Conservation (phyloP, 495 filamentous ascomycete genomes). For the Talaromyces borbonicus region DNA sequence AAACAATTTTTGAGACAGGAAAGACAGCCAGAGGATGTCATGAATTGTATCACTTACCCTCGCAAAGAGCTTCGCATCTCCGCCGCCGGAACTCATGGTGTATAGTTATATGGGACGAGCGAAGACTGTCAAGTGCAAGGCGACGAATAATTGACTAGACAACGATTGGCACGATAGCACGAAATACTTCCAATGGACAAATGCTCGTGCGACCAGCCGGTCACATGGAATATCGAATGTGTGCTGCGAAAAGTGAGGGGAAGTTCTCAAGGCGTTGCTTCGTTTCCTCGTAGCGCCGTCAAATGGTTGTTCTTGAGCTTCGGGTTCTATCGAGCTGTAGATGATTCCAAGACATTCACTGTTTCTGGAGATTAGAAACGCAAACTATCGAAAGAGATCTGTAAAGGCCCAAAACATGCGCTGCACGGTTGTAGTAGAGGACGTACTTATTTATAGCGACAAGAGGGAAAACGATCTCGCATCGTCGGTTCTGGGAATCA, state of each 20-base stretch:
- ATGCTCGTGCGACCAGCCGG: background rate
- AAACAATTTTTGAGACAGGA: slow-evolving; percentile 36
- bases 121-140: background rate
- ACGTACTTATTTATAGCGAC: too few species aligned
- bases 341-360: too few species aligned
- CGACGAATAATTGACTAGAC: too few species aligned
- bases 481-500: too few species aligned
- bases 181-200: background rate
- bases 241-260: background rate
- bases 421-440: too few species aligned
- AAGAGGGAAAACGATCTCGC: too few species aligned
- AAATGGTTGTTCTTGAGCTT: background rate
- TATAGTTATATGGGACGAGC: background rate
- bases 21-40: too few species aligned
- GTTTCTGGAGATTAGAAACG: too few species aligned
- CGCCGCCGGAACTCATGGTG: slow-evolving; percentile 65
- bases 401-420: too few species aligned
- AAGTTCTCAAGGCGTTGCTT: background rate
- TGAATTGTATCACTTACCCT: slow-evolving; percentile 70
- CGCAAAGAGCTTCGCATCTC: slow-evolving; percentile 98
- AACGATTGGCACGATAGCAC: background rate
- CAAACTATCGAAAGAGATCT: too few species aligned
- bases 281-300: background rate
- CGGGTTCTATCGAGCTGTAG: background rate
- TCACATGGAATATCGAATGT: background rate